Evolutionary conservation across 140 eudicot genomes (phyloP).

Genomic region (Cichorium intybus): DNA sequence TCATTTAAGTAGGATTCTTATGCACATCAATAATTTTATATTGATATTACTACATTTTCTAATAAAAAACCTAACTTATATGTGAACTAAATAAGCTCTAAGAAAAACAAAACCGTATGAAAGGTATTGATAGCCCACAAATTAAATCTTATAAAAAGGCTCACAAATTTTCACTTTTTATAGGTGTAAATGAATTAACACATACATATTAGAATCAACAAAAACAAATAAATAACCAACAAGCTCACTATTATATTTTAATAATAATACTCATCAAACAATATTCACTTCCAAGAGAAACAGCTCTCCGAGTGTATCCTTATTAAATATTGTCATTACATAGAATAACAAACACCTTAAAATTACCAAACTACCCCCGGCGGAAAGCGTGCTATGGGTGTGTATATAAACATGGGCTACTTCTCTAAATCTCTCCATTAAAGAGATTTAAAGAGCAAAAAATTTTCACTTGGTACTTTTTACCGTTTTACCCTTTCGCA

Average conservation of each 20-base stretch:
- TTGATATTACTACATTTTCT: too few relatives aligned
- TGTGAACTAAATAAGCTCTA: too few relatives aligned
- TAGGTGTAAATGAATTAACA: too few relatives aligned
- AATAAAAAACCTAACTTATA: too few relatives aligned
- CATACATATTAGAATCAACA: background rate
- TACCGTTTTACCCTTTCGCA: slow-evolving; percentile 35
- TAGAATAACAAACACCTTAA: slow-evolving; percentile 19
- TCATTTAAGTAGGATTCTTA: too few relatives aligned
- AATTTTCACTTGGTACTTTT: slow-evolving; percentile 14
- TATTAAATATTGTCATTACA: slow-evolving; percentile 22
- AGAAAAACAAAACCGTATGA: too few relatives aligned
- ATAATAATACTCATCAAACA: slow-evolving; percentile 10
- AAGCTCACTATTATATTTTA: slow-evolving; percentile 5
- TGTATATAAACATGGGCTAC: slow-evolving; percentile 25
- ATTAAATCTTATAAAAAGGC: too few relatives aligned
- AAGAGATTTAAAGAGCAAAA: slow-evolving; percentile 15
- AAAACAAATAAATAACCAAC: slow-evolving; percentile 10
- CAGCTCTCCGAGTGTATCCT: slow-evolving; percentile 9
- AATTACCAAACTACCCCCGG: slow-evolving; percentile 15
- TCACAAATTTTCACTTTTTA: background rate
- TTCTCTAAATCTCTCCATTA: slow-evolving; percentile 22
- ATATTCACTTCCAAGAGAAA: background rate
- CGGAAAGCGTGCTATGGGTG: background rate
- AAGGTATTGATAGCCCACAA: too few relatives aligned
- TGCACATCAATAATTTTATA: too few relatives aligned